phyloP scores from a whole-genome alignment of 805 yeast genomes.

The Jamesozyma gamospora region DNA sequence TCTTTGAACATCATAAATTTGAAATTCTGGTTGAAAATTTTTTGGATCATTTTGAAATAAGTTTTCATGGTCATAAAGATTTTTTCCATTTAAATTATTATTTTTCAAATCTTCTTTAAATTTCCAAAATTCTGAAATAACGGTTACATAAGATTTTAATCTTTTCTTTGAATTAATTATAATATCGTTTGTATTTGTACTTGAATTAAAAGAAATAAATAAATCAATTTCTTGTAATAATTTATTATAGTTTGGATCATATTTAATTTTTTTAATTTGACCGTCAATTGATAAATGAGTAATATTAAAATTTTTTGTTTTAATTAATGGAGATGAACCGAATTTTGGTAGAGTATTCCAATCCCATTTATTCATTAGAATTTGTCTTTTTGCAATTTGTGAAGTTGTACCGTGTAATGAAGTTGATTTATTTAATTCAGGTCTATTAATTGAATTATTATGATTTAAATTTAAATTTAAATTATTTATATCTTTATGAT shows the following conservation, averaged over 20 bases:
- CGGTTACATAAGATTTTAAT: conserved; percentile 15
- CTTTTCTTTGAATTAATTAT: conserved; percentile 14
- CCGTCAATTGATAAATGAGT: conserved; percentile 17
- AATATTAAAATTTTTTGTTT: conserved; percentile 11
- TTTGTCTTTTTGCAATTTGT: conserved; percentile 9
- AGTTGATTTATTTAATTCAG: neutral
- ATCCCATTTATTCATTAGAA: conserved; percentile 12
- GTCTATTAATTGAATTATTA: too few species aligned
- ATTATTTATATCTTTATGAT: too few species aligned
- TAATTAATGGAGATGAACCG: conserved; percentile 13
- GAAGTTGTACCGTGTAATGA: conserved; percentile 15
- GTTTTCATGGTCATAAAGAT: too few species aligned
- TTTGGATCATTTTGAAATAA: neutral
- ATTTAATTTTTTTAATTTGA: conserved; percentile 16
- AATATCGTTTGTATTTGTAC: conserved; percentile 15
- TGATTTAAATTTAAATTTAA: too few species aligned
- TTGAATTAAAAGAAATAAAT: conserved; percentile 20
- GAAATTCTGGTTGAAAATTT: neutral
- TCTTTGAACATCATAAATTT: conserved; percentile 6
- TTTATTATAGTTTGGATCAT: conserved; percentile 20
- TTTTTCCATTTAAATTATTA: too few species aligned
- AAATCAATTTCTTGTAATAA: conserved; percentile 17
- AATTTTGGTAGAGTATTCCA: conserved; percentile 22
- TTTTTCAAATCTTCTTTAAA: conserved; percentile 11
- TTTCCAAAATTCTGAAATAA: conserved; percentile 13